These are phyloP conservation scores for Curvularia lunata DNA, from an alignment of 2,329 filamentous ascomycete genomes.

Conservation along the genomic window DNA sequence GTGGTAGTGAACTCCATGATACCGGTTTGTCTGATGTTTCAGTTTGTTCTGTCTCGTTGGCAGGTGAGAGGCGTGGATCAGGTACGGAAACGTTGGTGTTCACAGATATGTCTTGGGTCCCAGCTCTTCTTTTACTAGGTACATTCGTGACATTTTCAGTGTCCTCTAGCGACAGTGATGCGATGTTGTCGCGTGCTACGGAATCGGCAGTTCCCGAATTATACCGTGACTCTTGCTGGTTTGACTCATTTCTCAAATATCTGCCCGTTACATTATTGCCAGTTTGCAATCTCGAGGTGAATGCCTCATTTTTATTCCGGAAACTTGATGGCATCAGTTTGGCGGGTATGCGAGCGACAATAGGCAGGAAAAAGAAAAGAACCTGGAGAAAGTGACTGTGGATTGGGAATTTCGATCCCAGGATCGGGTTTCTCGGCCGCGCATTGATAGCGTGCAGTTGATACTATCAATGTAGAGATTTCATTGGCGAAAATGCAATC, in stretches of 20 bases:
- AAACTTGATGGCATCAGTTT: conserved; percentile 1
- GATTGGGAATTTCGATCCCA: neutral
- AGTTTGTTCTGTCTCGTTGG: conserved; percentile 32
- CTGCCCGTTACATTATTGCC: neutral
- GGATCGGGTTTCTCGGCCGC: conserved; percentile 3
- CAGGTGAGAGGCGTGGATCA: conserved; percentile 22
- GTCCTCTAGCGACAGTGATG: neutral
- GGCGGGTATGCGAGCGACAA: neutral
- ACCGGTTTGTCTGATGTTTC: conserved; percentile 55
- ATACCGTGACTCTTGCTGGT: neutral
- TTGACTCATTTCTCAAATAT: neutral
- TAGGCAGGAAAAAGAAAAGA: neutral
- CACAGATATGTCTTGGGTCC: conserved; percentile 26
- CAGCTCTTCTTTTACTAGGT: neutral
- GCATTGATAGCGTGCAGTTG: neutral
- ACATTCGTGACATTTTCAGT: conserved; percentile 7
- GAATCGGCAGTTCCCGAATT: neutral
- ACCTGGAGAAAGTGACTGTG: neutral
- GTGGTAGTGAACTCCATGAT: conserved; percentile 75
- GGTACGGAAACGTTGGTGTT: conserved; percentile 27
- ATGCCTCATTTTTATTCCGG: neutral
- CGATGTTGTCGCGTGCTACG: neutral
- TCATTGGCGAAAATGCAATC: conserved; percentile 7
- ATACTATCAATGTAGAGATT: neutral
- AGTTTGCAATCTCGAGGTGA: neutral